Percentiles rank a stretch among this genome's conserved stretches.
Evolutionary conservation across 2,329 filamentous ascomycete genomes (phyloP).

Genomic region (Pyrenophora tritici-repentis): DNA sequence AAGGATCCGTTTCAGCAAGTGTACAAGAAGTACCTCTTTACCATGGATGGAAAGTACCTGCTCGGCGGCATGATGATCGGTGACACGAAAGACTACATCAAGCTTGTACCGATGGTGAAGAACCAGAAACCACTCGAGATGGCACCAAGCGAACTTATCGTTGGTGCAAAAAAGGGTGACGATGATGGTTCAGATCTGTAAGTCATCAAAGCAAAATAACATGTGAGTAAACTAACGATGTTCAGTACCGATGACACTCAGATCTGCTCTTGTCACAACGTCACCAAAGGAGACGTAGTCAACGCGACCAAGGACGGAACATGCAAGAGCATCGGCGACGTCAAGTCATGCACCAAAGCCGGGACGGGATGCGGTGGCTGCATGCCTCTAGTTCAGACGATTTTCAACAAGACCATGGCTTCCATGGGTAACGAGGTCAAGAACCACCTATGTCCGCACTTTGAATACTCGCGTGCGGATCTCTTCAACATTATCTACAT

Average conservation of each 20-base stretch:
- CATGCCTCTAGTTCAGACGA: slow-evolving; percentile 83
- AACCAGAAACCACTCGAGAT: slow-evolving; percentile 78
- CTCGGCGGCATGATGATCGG: slow-evolving; percentile 98
- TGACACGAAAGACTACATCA: slow-evolving; percentile 88
- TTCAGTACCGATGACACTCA: slow-evolving; percentile 75
- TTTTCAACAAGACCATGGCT: slow-evolving; percentile 88
- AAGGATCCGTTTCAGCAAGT: slow-evolving; percentile 85
- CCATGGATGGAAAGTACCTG: slow-evolving; percentile 84
- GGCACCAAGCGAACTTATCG: slow-evolving; percentile 79
- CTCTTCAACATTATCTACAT: slow-evolving; percentile 89
- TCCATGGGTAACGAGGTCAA: slow-evolving; percentile 85
- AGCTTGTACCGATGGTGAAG: slow-evolving; percentile 85
- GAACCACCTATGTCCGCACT: slow-evolving; percentile 84
- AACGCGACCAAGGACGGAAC: slow-evolving; percentile 73
- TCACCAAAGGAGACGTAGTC: slow-evolving; percentile 80
- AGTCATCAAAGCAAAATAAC: slow-evolving; percentile 31
- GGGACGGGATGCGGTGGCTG: slow-evolving; percentile 90
- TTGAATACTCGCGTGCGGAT: slow-evolving; percentile 80
- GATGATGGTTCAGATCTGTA: slow-evolving; percentile 77
- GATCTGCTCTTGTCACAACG: slow-evolving; percentile 92
- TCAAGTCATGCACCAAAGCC: slow-evolving; percentile 90
- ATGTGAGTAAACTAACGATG: neutral
- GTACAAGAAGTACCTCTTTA: slow-evolving; percentile 95
- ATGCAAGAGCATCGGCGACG: slow-evolving; percentile 79
- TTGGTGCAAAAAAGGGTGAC: slow-evolving; percentile 74